Percentiles rank a stretch among this genome's conserved stretches.
These are phyloP conservation scores for Colletotrichum paranaense DNA, from an alignment of 2,329 filamentous ascomycete species.

Conservation along the genomic window DNA sequence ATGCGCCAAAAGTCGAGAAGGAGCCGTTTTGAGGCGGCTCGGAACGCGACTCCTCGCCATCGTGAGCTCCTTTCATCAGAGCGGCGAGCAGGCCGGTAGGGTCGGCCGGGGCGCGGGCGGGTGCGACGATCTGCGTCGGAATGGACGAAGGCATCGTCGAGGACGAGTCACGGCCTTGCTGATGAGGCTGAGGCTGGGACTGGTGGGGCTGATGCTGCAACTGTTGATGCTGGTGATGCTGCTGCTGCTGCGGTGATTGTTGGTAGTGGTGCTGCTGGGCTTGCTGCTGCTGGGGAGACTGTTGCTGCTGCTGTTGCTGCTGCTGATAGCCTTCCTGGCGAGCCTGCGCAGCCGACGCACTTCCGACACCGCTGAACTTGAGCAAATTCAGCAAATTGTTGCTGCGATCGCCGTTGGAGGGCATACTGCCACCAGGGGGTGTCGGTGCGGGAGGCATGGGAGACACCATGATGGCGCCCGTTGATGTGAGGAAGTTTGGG, in stretches of 20 bases:
- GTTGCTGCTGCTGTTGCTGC: constrained; percentile 45
- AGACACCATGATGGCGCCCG: constrained; percentile 44
- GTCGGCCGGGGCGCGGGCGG: constrained; percentile 66
- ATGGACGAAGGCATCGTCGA: constrained; percentile 44
- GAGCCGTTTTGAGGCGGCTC: constrained; percentile 40
- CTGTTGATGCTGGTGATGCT: constrained; percentile 37
- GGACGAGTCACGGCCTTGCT: constrained; percentile 37
- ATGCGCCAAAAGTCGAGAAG: constrained; percentile 56
- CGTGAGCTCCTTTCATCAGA: constrained; percentile 68
- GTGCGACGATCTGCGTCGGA: constrained; percentile 63
- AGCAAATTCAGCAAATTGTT: constrained; percentile 69
- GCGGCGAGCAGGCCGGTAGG: constrained; percentile 69
- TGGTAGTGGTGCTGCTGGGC: constrained; percentile 24
- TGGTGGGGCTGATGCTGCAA: constrained; percentile 35
- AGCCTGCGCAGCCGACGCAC: constrained; percentile 33
- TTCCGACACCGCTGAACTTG: constrained; percentile 64
- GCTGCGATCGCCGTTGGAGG: constrained; percentile 58
- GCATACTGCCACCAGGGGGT: constrained; percentile 52
- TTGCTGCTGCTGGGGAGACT: constrained; percentile 32
- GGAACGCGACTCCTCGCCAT: constrained; percentile 55
- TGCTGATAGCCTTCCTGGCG: constrained; percentile 41
- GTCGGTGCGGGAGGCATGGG: constrained; percentile 63
- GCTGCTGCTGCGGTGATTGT: constrained; percentile 25
- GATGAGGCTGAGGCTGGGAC: constrained; percentile 39
- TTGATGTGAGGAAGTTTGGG: not conserved